Base-by-base conservation (phyloP, 805 yeast species). In the Torulaspora gathmanii region DNA sequence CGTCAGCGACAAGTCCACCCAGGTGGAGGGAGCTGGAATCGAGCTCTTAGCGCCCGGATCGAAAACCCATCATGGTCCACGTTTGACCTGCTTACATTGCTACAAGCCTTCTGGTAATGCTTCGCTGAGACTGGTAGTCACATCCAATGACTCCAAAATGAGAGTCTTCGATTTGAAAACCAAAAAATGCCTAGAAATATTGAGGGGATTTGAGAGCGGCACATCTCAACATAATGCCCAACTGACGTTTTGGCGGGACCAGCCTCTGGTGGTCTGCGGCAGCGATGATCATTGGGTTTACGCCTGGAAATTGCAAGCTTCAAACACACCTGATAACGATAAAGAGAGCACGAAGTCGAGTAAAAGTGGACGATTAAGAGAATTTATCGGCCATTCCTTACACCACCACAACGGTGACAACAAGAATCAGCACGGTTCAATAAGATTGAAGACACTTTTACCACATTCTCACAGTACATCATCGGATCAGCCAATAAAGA, bases 261-360 rank as follows among this genome's bases (percentile, higher is more conserved):
- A 52, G 17, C 52, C 56, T 2, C 57, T 67, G 10, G 78, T 77
- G 56, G 74, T 89, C 5, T 73, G 85, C 6, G 95, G 95, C 0
- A 84, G 95, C 10, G 96, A 90, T 60, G 93, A 90, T 65, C 87
- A 86, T 54, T 80, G 89, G 80, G 78, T 86, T 11, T 90, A 89
- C 58, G 68, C 86, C 10, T 91, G 98, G 98, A 74, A 75, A 44
- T 63, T 74, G 17, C 67, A 63, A 34, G 59, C 59, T 4, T 61
- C 51, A 13, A 34, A 33, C 23, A 9, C 33, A 17, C 22, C 26
- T 3, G 45, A 38, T 11, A n/a, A 12, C 10, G 29, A 22, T 8
- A 40, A 35, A 23, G 44, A 44, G 4, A 11, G 29, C 17, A 5
- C 35, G 12, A 34, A 39, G 13, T 5, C 39, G 3, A 37, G 25